Evolutionary conservation across 805 yeast species (phyloP), one percentile per base, ranked within the genome.

Genomic region (Tetrapisispora iriomotensis): DNA sequence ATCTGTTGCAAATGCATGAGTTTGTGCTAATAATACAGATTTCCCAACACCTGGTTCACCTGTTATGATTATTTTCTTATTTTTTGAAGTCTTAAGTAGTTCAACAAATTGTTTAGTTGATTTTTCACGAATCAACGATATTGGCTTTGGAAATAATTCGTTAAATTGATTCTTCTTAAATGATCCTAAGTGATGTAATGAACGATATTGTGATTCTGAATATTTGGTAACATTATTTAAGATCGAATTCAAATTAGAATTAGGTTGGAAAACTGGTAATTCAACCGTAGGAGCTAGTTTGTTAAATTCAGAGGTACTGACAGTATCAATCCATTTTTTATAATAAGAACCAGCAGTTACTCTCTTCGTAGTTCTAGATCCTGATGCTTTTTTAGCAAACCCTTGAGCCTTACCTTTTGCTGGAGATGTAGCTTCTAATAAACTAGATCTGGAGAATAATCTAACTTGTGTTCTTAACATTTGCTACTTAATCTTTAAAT

Each of bases 21-120:
- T 34, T 58, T 87, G 95, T 0, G 88, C 60, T 34, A 87, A 50
- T 28, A 79, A 52, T 0, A 85, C 74, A 3, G 90, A 74, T 64
- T 87, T 88, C 7, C 96, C 96, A 9, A 74, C 69, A 36, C 95
- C 95, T 32, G 73, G 62, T 40, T 72, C 78, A 31, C 95, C 95
- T 17, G 73, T 56, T n/a, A 85, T 44, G 23, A 78, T 64, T 23
- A 71, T 49, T 49, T 80, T 68, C 52, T 76, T 80, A 10, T 60
- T 50, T 1, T 71, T 56, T 0, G 71, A 52, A 5, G 52, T 57
- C 14, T 60, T 43, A 9, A 77, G 51, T 34, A 77, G 59, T 1
- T 62, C 52, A 19, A 62, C 48, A 10, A 75, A 47, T 18, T 67
- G 51, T 15, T 53, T 42, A 5, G 69, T 59, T 29, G 82, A 71